A percentile compares a stretch with the other conserved stretches of the same genome.
Evolutionary conservation across 208 protist species (phyloP).

Genomic region (Histomonas meleagridis): DNA sequence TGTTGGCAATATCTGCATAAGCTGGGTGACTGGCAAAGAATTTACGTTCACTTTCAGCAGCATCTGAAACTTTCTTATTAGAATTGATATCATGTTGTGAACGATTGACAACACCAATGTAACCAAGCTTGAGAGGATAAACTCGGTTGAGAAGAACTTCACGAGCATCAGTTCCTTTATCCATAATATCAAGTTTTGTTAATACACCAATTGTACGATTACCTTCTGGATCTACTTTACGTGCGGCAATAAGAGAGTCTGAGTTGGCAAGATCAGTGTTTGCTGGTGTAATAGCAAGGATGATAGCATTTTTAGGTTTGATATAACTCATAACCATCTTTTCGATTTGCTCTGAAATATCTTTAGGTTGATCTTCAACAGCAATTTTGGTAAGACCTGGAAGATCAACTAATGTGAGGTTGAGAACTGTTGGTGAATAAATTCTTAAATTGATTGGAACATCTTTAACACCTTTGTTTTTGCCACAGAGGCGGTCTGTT

Average conservation of each 20-base stretch:
- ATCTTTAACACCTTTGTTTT: conserved; percentile 78
- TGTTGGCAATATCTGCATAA: conserved; percentile 59
- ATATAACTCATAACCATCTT: conserved; percentile 89
- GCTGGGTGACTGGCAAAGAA: conserved; percentile 76
- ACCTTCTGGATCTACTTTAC: conserved; percentile 52
- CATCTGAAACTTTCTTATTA: conserved; percentile 64
- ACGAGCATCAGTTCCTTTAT: conserved; percentile 78
- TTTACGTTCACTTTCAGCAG: conserved; percentile 50
- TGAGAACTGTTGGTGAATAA: conserved; percentile 76
- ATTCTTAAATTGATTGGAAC: conserved; percentile 89
- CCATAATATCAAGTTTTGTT: conserved; percentile 37
- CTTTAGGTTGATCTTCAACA: conserved; percentile 87
- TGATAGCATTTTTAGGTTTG: conserved; percentile 81
- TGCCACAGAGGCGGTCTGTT: conserved; percentile 81
- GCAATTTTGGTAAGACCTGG: conserved; percentile 94
- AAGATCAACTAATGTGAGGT: conserved; percentile 97
- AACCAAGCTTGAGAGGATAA: conserved; percentile 79
- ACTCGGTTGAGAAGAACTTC: conserved; percentile 82
- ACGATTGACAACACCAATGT: conserved; percentile 91
- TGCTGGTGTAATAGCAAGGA: conserved; percentile 87
- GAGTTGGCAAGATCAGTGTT: conserved; percentile 96
- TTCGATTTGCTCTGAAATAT: conserved; percentile 88
- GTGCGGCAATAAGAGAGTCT: conserved; percentile 86
- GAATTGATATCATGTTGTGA: conserved; percentile 85
- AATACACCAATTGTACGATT: conserved; percentile 28